Evolutionary conservation across 768 basidiomycete genomes (phyloP), one percentile per base, ranked within the genome.

Genomic region (Phaffia australis): DNA sequence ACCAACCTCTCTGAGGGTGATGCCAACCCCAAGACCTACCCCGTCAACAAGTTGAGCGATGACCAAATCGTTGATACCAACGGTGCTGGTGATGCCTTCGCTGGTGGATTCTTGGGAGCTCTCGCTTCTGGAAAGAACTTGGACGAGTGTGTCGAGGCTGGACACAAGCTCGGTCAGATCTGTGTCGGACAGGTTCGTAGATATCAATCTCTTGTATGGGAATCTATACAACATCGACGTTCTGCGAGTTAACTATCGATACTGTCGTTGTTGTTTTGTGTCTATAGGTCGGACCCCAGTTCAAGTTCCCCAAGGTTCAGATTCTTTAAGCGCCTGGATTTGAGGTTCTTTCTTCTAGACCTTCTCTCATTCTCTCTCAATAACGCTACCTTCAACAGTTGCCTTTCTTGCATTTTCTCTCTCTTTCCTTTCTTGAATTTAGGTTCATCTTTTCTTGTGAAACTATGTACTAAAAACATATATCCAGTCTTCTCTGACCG

Each of bases 31-130:
- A 76, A 78, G 78, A 72, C 79, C 19, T 86, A 79, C 76, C 65
- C 79, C 3, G 89, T 94, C 59, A 74, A 79, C 61, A 78, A 81
- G 49, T 78, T 94, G 66, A 71, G 74, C 56, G 80, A 81, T 63
- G 81, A 79, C 50, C 72, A 85, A 76, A 92, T 95, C 71, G 86
- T 95, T 66, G 95, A 99, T 76, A 98, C 95, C 57, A 99, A 99
- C 77, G 95, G 89, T 60, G 95, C 95, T 25, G 95, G 95, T 52
- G 94, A 99, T 75, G 90, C 89, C 52, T 98, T 99, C 72, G 91
- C 92, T 29, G 95, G 94, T 66, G 95, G 89, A 49, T 93, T 98
- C 82, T 77, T 97, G 62, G 95, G 89, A 60, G 93, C 87, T 1
- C 80, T 83, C 64, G 85, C 89, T 60, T 76, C 82, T 47, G 92